A percentile compares a stretch with the other conserved stretches of the same genome.
Evolutionary conservation across 305 asterid species (phyloP).

Genomic region (Fraxinus velutina): DNA sequence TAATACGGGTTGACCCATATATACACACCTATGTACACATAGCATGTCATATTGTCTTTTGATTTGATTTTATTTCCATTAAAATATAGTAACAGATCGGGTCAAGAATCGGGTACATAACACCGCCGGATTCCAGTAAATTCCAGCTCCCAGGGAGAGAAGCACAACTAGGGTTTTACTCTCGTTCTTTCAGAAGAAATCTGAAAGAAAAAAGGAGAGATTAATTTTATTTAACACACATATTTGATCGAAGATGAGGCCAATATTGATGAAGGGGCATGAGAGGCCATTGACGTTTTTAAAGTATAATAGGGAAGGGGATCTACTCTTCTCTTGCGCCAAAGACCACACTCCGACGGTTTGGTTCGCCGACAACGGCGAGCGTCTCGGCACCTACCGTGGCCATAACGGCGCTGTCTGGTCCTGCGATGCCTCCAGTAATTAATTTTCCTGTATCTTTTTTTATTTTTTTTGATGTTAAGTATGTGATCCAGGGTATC

Average conservation of each 20-base stretch:
- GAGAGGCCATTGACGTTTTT: slow-evolving; percentile 91
- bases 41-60: too few species aligned
- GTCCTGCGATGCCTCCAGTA: slow-evolving; percentile 86
- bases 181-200: background rate
- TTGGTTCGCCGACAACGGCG: slow-evolving; percentile 91
- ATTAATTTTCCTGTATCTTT: background rate
- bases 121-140: background rate
- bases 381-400: slow-evolving; percentile 85
- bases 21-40: too few species aligned
- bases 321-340: slow-evolving; percentile 87
- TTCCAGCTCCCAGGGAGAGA: background rate
- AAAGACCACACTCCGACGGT: slow-evolving; percentile 86
- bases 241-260: slow-evolving; percentile 49
- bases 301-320: slow-evolving; percentile 81
- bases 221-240: background rate
- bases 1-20: too few species aligned
- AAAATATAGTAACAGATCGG: too few species aligned
- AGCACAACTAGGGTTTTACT: background rate
- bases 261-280: slow-evolving; percentile 93
- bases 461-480: background rate
- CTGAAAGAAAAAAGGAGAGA: background rate
- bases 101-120: background rate
- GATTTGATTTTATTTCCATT: background rate
- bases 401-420: slow-evolving; percentile 97
- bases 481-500: background rate